Conservation (phyloP, 176 grass and related monocot genomes). For the Aegilops tauschii region DNA sequence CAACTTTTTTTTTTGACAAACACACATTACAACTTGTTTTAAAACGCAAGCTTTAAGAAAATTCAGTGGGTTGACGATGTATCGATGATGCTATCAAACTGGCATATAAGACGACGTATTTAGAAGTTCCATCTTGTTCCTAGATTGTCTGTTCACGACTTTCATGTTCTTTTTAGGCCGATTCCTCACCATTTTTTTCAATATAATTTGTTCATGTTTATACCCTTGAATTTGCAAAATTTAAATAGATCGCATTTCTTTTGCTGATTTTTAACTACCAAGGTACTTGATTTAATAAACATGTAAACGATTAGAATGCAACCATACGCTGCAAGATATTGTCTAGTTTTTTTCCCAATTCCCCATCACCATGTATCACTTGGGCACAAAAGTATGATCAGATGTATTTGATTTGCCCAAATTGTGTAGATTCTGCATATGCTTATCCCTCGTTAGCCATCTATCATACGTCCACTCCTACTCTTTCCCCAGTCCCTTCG, state of each 20-base stretch:
- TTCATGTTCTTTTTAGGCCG: background rate
- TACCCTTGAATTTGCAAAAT: background rate
- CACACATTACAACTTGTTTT: background rate
- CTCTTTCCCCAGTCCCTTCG: background rate
- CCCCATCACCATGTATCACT: background rate
- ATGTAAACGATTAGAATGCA: background rate
- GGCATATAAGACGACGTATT: background rate
- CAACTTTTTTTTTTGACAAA: background rate
- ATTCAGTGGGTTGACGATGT: background rate
- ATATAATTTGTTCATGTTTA: background rate
- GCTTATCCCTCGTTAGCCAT: background rate
- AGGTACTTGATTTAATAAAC: background rate
- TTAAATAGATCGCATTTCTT: background rate
- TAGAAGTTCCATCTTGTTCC: background rate
- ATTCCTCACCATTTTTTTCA: background rate
- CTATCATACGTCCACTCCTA: background rate
- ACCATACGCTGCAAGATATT: background rate
- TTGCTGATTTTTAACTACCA: background rate
- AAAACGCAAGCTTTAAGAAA: background rate
- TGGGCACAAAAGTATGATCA: background rate
- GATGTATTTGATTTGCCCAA: background rate
- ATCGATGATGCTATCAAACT: background rate
- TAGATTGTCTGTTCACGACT: background rate
- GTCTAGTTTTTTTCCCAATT: background rate
- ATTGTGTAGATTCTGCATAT: background rate